Evolutionary conservation across 2,329 filamentous ascomycete species (phyloP).

Genomic region (Diplodia seriata): DNA sequence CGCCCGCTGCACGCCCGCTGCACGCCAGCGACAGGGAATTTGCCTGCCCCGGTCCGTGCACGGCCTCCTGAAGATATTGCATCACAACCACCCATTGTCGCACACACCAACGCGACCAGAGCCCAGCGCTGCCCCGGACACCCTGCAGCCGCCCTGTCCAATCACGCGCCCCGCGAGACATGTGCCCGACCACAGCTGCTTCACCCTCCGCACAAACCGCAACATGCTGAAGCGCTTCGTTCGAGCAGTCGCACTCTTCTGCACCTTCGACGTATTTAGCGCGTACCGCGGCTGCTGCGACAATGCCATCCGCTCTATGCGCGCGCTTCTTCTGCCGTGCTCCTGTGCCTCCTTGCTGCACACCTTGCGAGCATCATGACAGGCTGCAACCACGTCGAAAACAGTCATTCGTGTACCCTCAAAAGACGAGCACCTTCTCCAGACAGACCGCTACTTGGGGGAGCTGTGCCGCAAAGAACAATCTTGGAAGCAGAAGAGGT

Average conservation of each 20-base stretch:
- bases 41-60: conserved; percentile 9
- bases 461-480: not conserved
- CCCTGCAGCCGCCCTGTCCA: conserved; percentile 5
- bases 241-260: not conserved
- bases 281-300: conserved; percentile 2
- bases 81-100: conserved; percentile 14
- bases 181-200: not conserved
- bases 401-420: conserved; percentile 7
- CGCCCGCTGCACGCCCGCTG: not conserved
- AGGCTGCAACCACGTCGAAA: not conserved
- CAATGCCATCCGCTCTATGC: not conserved
- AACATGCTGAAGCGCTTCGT: not conserved
- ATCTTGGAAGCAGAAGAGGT: not conserved
- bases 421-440: not conserved
- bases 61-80: conserved; percentile 27
- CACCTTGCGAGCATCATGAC: not conserved
- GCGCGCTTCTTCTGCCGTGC: not conserved
- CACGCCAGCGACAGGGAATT: conserved; percentile 6
- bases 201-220: not conserved
- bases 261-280: not conserved
- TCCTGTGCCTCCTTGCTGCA: not conserved
- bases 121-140: conserved; percentile 1
- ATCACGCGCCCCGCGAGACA: not conserved
- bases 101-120: not conserved
- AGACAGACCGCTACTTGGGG: conserved; percentile 10